Evolutionary conservation across 805 yeast species (phyloP).

Genomic region (Clavispora phyllophila): DNA sequence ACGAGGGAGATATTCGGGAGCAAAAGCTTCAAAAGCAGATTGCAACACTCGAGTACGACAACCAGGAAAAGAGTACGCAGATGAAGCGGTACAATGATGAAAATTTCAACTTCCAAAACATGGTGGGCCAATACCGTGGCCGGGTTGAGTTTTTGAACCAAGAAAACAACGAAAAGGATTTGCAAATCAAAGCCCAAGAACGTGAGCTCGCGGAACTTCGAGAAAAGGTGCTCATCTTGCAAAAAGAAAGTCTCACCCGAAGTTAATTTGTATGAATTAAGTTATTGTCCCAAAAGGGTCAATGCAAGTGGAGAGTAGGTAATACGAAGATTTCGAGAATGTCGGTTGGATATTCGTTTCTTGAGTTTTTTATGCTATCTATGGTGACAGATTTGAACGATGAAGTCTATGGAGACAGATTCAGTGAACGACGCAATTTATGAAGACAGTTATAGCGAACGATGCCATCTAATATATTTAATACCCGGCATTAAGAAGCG

Average conservation of each 20-base stretch:
- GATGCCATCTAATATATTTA: too few species aligned
- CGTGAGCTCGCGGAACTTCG: conserved; percentile 54
- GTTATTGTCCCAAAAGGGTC: not conserved
- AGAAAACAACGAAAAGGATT: conserved; percentile 39
- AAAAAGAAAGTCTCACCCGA: conserved; percentile 1
- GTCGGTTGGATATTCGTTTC: too few species aligned
- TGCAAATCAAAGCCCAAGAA: conserved; percentile 42
- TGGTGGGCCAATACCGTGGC: conserved; percentile 38
- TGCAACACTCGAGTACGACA: conserved; percentile 48
- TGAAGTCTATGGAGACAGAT: too few species aligned
- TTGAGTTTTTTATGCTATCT: too few species aligned
- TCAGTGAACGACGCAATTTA: too few species aligned
- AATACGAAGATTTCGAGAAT: too few species aligned
- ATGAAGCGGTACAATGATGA: conserved; percentile 55
- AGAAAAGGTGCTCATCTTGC: conserved; percentile 35
- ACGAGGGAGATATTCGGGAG: conserved; percentile 48
- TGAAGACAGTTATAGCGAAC: too few species aligned
- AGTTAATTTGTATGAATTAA: not conserved
- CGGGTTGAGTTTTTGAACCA: conserved; percentile 35
- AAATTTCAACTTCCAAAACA: conserved; percentile 49
- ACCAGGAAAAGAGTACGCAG: conserved; percentile 47
- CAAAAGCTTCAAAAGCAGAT: conserved; percentile 48
- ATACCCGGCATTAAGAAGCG: too few species aligned
- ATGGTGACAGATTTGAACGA: too few species aligned
- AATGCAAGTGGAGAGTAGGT: too few species aligned